Evolutionary conservation across 495 filamentous ascomycete species (phyloP), one percentile per base, ranked within the genome.

Genomic region (Recurvomyces mirabilis): DNA sequence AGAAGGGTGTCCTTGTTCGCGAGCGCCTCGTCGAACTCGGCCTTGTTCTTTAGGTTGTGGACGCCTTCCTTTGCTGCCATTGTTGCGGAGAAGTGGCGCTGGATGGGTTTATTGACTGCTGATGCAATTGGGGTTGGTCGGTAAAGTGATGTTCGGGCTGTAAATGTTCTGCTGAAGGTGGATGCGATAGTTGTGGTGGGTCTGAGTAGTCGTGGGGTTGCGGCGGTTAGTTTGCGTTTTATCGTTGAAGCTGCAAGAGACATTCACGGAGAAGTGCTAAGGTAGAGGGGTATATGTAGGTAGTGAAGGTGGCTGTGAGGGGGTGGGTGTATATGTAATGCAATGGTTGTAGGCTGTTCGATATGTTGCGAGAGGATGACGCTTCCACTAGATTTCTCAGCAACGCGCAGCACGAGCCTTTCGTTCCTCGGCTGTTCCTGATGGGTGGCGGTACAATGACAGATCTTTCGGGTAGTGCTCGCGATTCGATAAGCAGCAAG

Each of bases 1-100:
- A 93, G 71, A 51, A 83, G 62, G 12, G 69, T 69, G 64, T 74
- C 54, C 26, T 62, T 61, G 15, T 58, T 48, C 17, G 46, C 36
- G 6, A 86, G 45, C 32, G 73, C 74, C 41, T 60, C 48, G 39
- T 78, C 66, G 68, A 79, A 94, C 24, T 78, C 70, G 0, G 64
- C 60, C 51, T 68, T 68, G 44, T 84, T 93, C 58, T 62, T 30
- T 46, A 75, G 50, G 52, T 73, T 70, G 52, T 74, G 68, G 13
- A 76, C 73, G 58, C 62, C 72, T 68, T 77, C 72, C 54, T 70
- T 77, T n/a, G n/a, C n/a, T 55, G 57, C 51, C 40, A 65, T 58
- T 37, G 75, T 73, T 24, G 57, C 57, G 20, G 64, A 58, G 52
- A 81, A 77, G 46, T 53, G 56, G 56, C 54, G 25, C n/a, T n/a